Evolutionary conservation across 1,284 basidiomycete species (phyloP), one percentile per base, ranked within the genome.

Genomic region (Porphyrellus sp.): DNA sequence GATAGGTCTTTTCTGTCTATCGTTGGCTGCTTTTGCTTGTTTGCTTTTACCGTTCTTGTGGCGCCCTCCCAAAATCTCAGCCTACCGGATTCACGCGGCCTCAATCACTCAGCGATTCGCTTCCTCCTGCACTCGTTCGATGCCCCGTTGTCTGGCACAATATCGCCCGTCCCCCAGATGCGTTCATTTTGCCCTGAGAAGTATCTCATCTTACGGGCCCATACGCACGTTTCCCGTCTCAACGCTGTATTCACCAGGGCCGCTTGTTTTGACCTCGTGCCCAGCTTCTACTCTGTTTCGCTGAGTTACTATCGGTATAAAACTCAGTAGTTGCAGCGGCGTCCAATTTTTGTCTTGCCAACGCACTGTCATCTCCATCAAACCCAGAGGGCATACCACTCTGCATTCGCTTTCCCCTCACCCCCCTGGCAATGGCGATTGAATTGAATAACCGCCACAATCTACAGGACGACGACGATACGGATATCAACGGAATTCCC

Each of bases 221-320:
- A 46, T 47, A 55, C 51, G 46, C 53, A 47, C 45, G 42, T 57
- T 70, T 56, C 52, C 57, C 66, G 60, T 59, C 59, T 56, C 57
- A 55, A 61, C 64, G 39, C 54, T 55, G 55, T 49, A 43, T 43
- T 63, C 64, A 45, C 53, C 62, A 69, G 63, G 63, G 63, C 68
- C 67, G 69, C 58, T 67, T 69, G 59, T 64, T 70, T 60, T 42
- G 56, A 63, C 66, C 66, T 61, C 66, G 66, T 68, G 66, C 39
- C 65, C 64, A 68, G 67, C 67, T 71, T 68, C 69, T 67, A 59
- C 69, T 67, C 60, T 68, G 69, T 63, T 71, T 68, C 66, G 66
- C 66, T 68, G 66, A 68, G 66, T 68, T 68, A 70, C 63, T 71
- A 70, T 71, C 55, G 57, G 59, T 71, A 68, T 68, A 68, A 70